Conservation (phyloP, 306 rosid genomes). For the Sphenostylis stenocarpa region DNA sequence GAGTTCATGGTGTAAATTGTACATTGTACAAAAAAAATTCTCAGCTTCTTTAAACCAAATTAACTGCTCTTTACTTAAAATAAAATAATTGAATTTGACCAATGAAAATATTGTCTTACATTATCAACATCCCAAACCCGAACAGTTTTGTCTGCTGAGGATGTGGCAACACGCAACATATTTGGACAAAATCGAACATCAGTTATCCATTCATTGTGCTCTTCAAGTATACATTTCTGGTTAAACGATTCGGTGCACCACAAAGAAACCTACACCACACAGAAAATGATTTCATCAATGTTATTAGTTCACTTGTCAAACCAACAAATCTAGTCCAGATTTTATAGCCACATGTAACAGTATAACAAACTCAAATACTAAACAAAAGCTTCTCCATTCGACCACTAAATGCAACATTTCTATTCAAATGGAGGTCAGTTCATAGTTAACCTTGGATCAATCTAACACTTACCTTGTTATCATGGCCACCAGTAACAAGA, state of each 20-base stretch:
- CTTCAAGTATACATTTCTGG: slow-evolving; percentile 63
- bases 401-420: slow-evolving; percentile 25
- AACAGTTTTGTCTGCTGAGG: slow-evolving; percentile 85
- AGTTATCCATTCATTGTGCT: slow-evolving; percentile 74
- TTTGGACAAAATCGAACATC: slow-evolving; percentile 78
- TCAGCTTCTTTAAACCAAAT: background rate
- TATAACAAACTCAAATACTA: background rate
- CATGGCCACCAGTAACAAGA: slow-evolving; percentile 85
- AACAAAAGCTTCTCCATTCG: slow-evolving; percentile 16
- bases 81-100: slow-evolving; percentile 10
- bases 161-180: slow-evolving; percentile 65
- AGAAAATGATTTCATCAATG: background rate
- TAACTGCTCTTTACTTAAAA: background rate
- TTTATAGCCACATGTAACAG: background rate
- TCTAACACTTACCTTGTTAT: slow-evolving; percentile 60
- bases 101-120: slow-evolving; percentile 49
- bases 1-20: background rate
- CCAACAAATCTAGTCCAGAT: background rate
- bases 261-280: slow-evolving; percentile 64
- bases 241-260: slow-evolving; percentile 70
- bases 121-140: slow-evolving; percentile 80
- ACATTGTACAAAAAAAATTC: background rate
- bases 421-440: slow-evolving; percentile 17
- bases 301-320: background rate
- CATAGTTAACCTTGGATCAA: slow-evolving; percentile 17